These are phyloP conservation scores for Ophiostoma sp. DNA, from an alignment of 2,329 filamentous ascomycete genomes.

Conservation along the genomic window DNA sequence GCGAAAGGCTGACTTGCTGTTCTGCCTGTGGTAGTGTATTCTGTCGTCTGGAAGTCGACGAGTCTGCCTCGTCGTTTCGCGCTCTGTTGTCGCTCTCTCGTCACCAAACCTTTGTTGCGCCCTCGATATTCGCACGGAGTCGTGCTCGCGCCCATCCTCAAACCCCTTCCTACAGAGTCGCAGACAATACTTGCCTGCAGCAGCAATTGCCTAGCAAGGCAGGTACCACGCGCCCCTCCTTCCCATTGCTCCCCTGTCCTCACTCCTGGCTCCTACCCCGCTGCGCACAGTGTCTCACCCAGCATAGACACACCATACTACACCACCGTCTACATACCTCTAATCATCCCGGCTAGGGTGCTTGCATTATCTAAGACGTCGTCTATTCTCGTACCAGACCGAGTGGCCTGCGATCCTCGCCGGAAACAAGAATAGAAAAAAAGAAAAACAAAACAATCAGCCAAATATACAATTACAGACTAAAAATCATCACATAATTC, in stretches of 20 bases:
- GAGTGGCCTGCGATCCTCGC: slow-evolving; percentile 3
- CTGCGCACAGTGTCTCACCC: slow-evolving; percentile 5
- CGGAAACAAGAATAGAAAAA: slow-evolving; percentile 21
- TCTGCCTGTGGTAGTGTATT: not conserved
- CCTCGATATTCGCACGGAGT: slow-evolving; percentile 5
- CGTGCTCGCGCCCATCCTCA: not conserved
- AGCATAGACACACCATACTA: slow-evolving; percentile 2
- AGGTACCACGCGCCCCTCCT: slow-evolving; percentile 7
- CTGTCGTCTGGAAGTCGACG: slow-evolving; percentile 10
- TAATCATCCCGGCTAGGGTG: slow-evolving; percentile 20
- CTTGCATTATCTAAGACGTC: slow-evolving; percentile 16
- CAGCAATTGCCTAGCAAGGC: not conserved
- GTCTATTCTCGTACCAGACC: slow-evolving; percentile 17
- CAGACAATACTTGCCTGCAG: not conserved
- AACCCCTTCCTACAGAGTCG: not conserved
- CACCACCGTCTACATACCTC: slow-evolving; percentile 28
- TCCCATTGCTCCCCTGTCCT: not conserved
- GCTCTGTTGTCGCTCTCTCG: not conserved
- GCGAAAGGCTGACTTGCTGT: slow-evolving; percentile 40
- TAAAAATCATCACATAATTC: slow-evolving; percentile 16
- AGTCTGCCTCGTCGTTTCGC: slow-evolving; percentile 41
- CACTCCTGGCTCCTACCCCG: slow-evolving; percentile 15
- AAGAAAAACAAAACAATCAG: slow-evolving; percentile 18
- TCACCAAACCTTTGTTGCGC: not conserved
- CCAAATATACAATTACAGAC: slow-evolving; percentile 18